Base-by-base conservation (phyloP, 2,329 filamentous ascomycete genomes). In the Camillea tinctor region DNA sequence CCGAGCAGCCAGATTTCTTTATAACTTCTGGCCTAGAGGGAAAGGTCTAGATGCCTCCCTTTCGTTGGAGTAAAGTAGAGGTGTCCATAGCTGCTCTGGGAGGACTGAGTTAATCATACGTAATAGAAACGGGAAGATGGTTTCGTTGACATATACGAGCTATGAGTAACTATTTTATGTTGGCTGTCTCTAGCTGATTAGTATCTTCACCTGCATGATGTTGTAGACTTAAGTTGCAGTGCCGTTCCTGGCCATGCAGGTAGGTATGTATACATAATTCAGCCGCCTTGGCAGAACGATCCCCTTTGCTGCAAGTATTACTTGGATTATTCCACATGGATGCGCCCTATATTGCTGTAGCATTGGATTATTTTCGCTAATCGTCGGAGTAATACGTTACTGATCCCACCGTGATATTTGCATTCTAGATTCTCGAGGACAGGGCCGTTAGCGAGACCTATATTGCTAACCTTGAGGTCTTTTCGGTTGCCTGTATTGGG, bases 191-290 rank as follows among this genome's bases (percentile, higher is more conserved):
- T 17, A 44, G 65, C 65, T 65, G 64, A 61, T 11, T 50, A 55
- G 57, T 58, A 57, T 60, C 65, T 66, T 50, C 60, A 61, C 44
- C 59, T 67, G 66, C 65, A 69, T 65, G 55, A 58, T 5, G 36
- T 44, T 17, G 36, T 44, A 44, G 17, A 59, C 60, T 48, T 61
- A 60, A 61, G 63, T 50, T 54, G 57, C 58, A 60, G 60, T 61
- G 57, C 57, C n/a, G n/a, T n/a, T n/a, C n/a, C n/a, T n/a, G n/a
- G n/a, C n/a, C n/a, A 60, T 55, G 60, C 44, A 60, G 52, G 55
- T 62, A 67, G 69, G 69, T 69, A 68, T 63, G 64, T 67, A 65
- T 64, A 65, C 64, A 69, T 66, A 59, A 59, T 69, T 70, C 68
- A 70, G 67, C 68, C 68, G 66, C 60, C 66, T 69, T 69, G 68